phyloP scores from a whole-genome alignment of 2,329 filamentous ascomycete genomes.

The Fusarium drepaniforme region DNA sequence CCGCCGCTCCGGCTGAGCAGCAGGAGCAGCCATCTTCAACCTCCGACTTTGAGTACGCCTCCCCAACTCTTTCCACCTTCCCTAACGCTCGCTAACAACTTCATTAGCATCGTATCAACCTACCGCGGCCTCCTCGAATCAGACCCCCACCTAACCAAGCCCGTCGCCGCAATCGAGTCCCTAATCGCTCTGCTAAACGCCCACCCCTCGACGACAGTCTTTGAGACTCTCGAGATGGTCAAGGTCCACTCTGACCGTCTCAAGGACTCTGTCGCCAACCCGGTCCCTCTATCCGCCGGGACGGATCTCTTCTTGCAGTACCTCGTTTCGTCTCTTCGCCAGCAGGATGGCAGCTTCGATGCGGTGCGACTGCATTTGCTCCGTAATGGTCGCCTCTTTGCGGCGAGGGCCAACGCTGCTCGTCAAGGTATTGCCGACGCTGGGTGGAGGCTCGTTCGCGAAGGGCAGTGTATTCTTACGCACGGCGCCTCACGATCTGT shows the following conservation, averaged over 20 bases:
- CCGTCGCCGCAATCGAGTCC: slow-evolving; percentile 92
- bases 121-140: slow-evolving; percentile 67
- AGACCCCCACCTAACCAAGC: slow-evolving; percentile 92
- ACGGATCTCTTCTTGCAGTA: slow-evolving; percentile 97
- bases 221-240: slow-evolving; percentile 91
- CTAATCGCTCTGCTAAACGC: slow-evolving; percentile 88
- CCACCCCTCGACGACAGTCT: slow-evolving; percentile 86
- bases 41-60: slow-evolving; percentile 45
- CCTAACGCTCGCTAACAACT: background rate
- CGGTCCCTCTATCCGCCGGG: slow-evolving; percentile 91
- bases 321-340: slow-evolving; percentile 80
- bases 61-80: background rate
- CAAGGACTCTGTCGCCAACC: slow-evolving; percentile 84
- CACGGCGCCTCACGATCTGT: slow-evolving; percentile 91
- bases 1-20: slow-evolving; percentile 34
- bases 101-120: slow-evolving; percentile 64
- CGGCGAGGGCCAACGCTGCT: slow-evolving; percentile 85
- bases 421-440: slow-evolving; percentile 85
- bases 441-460: slow-evolving; percentile 81
- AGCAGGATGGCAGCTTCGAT: slow-evolving; percentile 74
- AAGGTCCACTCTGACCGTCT: slow-evolving; percentile 82
- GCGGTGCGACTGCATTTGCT: slow-evolving; percentile 86
- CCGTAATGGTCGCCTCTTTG: slow-evolving; percentile 88
- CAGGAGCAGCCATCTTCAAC: slow-evolving; percentile 34
- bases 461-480: slow-evolving; percentile 87